Percentiles rank a stretch among this genome's conserved stretches.
Evolutionary conservation across 2,329 filamentous ascomycete genomes (phyloP).

Genomic region (Fusarium coffeatum): DNA sequence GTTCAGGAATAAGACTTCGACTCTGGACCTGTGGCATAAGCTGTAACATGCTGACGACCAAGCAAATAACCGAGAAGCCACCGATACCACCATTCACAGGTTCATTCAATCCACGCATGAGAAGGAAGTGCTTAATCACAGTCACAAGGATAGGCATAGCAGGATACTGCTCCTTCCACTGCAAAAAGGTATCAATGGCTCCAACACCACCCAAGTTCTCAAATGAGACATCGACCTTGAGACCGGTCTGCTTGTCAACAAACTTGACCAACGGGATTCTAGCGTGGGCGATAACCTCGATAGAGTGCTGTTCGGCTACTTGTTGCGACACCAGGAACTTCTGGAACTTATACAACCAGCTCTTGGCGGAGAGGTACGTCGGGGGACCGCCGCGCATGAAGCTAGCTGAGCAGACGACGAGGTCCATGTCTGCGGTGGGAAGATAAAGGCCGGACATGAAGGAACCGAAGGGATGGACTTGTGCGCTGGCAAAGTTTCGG

Average conservation of each 20-base stretch:
- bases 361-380: conserved; percentile 62
- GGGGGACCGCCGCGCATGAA: conserved; percentile 66
- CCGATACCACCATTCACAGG: conserved; percentile 91
- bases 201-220: conserved; percentile 86
- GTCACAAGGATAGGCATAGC: conserved; percentile 88
- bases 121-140: conserved; percentile 90
- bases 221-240: conserved; percentile 94
- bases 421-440: conserved; percentile 88
- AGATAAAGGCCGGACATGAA: conserved; percentile 84
- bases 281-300: conserved; percentile 78
- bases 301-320: conserved; percentile 67
- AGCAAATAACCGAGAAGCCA: conserved; percentile 92
- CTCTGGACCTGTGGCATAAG: conserved; percentile 78
- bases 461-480: conserved; percentile 86
- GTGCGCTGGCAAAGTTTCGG: conserved; percentile 67
- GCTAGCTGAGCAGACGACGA: conserved; percentile 77
- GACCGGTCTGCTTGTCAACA: conserved; percentile 78
- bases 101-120: conserved; percentile 91
- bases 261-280: conserved; percentile 95
- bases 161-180: conserved; percentile 83
- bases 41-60: conserved; percentile 90
- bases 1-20: conserved; percentile 66
- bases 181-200: conserved; percentile 82
- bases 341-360: conserved; percentile 71
- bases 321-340: conserved; percentile 65